Base-by-base conservation (phyloP, 139 green algal species). In the Asterochloris erici region DNA sequence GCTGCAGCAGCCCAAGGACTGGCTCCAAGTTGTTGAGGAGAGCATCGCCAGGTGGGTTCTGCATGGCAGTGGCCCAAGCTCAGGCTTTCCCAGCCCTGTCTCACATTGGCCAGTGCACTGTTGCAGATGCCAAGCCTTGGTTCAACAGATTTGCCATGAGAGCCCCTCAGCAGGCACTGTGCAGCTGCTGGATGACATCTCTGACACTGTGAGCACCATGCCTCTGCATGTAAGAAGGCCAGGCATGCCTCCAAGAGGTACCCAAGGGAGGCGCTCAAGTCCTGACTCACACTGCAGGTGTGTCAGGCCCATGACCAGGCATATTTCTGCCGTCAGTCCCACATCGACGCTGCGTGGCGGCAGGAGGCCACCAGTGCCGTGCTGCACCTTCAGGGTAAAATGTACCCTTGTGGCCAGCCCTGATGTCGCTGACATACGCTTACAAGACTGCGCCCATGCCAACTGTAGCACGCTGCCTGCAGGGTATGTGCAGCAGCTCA, bases 181-280 rank as follows among this genome's bases (percentile, higher is more conserved):
- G 2, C 73, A 69, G 1, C 69, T 80, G 1, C 66, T 90, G 60
- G 87, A 90, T 79, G 82, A 87, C 54, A 82, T 89, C 26, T 89
- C 85, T 11, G 87, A 90, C 82, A 82, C 64, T 27, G 84, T 88
- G 63, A 62, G 74, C 10, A 60, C 11, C 38, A 54, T 38, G 21
- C n/a, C n/a, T 69, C 38, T 9, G 68, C 12, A 21, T 24, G 38
- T 12, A 73, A 10, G 16, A 16, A 4, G n/a, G n/a, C n/a, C n/a
- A n/a, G n/a, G n/a, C n/a, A n/a, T n/a, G n/a, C n/a, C n/a, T 28
- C 29, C 63, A 54, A 21, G 38, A 54, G 38, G 4, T 54, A 6
- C 6, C 38, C 38, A 54, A 54, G 6, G 38, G 6, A 54, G 38
- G 38, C 6, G 38, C 38, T 54, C 38, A 54, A 54, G 38, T n/a